These are phyloP conservation scores for Capsella rubella DNA, from an alignment of 441 rosid genomes.

Conservation along the genomic window DNA sequence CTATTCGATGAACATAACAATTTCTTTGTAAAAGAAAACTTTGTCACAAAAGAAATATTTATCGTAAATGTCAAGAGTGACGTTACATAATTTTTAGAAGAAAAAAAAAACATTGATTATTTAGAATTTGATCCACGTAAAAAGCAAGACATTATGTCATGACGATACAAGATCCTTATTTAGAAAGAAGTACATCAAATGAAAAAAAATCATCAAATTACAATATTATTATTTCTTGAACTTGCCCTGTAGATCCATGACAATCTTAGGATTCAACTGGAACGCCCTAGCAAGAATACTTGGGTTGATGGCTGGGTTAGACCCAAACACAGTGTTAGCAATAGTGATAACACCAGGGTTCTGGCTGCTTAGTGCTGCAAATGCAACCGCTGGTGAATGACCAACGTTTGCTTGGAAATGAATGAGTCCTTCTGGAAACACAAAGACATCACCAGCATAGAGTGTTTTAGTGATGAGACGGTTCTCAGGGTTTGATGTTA, in stretches of 20 bases:
- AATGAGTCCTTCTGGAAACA: constrained; percentile 53
- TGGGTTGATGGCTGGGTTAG: constrained; percentile 37
- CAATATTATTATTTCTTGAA: constrained; percentile 17
- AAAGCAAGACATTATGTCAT: not conserved
- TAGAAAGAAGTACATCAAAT: not conserved
- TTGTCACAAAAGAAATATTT: not conserved
- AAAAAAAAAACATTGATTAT: not conserved
- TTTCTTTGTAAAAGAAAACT: not conserved
- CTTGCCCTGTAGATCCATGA: constrained; percentile 34
- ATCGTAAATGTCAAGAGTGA: too few species aligned
- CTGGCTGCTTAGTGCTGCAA: constrained; percentile 53
- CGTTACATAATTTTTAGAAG: not conserved
- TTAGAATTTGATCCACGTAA: not conserved
- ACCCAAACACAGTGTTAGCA: constrained; percentile 46
- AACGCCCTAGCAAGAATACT: constrained; percentile 47
- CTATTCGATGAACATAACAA: too few species aligned
- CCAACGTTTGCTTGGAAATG: constrained; percentile 49
- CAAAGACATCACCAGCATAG: constrained; percentile 50
- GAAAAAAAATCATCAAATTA: not conserved
- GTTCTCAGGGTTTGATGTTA: constrained; percentile 46
- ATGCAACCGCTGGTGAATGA: constrained; percentile 33
- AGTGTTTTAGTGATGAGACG: constrained; percentile 43
- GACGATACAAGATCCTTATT: not conserved
- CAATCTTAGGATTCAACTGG: constrained; percentile 32
- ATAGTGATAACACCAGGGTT: constrained; percentile 46